These are phyloP conservation scores for Phytophthora constricta DNA, from an alignment of 352 stramenopile species.

Conservation along the genomic window DNA sequence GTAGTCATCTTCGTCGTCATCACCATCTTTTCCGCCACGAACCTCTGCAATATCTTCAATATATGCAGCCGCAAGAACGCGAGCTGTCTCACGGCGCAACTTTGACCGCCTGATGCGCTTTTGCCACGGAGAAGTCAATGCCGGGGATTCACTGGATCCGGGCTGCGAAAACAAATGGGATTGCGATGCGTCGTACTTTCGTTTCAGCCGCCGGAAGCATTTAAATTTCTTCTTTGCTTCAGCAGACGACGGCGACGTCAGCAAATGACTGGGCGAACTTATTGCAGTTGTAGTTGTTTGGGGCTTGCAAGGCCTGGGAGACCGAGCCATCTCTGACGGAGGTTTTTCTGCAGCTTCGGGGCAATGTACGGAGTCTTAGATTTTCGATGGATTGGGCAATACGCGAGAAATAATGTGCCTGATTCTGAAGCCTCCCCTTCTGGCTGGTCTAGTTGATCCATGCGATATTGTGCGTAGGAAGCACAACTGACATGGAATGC, in stretches of 20 bases:
- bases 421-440: conserved; percentile 42
- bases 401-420: conserved; percentile 72
- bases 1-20: conserved; percentile 74
- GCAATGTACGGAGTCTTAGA: conserved; percentile 15
- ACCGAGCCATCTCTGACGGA: conserved; percentile 4
- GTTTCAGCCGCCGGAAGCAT: conserved; percentile 74
- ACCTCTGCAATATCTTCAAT: conserved; percentile 77
- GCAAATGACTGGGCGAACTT: conserved; percentile 59
- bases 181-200: conserved; percentile 70
- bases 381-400: conserved; percentile 67
- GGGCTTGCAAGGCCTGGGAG: conserved; percentile 3
- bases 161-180: conserved; percentile 32
- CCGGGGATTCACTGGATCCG: conserved; percentile 19
- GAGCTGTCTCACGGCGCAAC: conserved; percentile 43
- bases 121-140: conserved; percentile 53
- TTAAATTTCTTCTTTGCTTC: conserved; percentile 64
- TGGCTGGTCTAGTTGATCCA: conserved; percentile 55
- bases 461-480: conserved; percentile 58
- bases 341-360: not conserved
- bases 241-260: conserved; percentile 50
- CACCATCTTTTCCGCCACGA: conserved; percentile 53
- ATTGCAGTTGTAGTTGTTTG: conserved; percentile 33
- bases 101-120: conserved; percentile 71
- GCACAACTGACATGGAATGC: conserved; percentile 88
- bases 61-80: conserved; percentile 52